Evolutionary conservation across 768 basidiomycete genomes (phyloP).

Genomic region (Butyriboletus loyo): DNA sequence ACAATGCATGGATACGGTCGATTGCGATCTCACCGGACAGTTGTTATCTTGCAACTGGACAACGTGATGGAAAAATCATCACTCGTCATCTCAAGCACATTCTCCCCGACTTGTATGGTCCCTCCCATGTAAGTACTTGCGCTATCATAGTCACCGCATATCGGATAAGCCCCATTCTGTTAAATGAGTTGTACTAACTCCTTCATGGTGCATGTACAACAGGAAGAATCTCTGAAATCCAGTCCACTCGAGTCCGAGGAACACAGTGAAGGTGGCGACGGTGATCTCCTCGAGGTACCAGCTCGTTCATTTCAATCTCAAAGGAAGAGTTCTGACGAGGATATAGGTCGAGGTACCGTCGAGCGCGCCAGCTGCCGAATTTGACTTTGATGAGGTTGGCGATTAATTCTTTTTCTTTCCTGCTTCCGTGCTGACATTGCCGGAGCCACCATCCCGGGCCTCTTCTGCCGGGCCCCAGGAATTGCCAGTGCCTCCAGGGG

Average conservation of each 20-base stretch:
- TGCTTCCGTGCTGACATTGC: neutral
- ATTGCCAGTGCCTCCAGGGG: too few relatives aligned
- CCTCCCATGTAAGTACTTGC: neutral
- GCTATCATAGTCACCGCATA: neutral
- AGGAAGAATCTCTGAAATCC: neutral
- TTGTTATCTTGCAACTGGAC: neutral
- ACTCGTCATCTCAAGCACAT: neutral
- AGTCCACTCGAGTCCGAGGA: neutral
- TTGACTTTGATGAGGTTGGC: neutral
- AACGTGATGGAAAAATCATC: neutral
- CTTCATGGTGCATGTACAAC: neutral
- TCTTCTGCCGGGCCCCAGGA: neutral
- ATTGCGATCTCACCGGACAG: neutral
- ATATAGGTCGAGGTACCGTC: neutral
- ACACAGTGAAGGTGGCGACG: neutral
- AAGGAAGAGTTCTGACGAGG: neutral
- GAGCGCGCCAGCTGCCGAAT: neutral
- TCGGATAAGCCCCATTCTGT: too few relatives aligned
- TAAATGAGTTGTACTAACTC: neutral
- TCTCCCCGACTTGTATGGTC: neutral
- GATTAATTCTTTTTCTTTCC: neutral
- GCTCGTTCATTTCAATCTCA: neutral
- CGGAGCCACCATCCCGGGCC: neutral
- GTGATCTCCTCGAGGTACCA: neutral
- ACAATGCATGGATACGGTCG: neutral